Conservation (phyloP, 1,139 yeast species). For the Debaryomycetaceae sp. region DNA sequence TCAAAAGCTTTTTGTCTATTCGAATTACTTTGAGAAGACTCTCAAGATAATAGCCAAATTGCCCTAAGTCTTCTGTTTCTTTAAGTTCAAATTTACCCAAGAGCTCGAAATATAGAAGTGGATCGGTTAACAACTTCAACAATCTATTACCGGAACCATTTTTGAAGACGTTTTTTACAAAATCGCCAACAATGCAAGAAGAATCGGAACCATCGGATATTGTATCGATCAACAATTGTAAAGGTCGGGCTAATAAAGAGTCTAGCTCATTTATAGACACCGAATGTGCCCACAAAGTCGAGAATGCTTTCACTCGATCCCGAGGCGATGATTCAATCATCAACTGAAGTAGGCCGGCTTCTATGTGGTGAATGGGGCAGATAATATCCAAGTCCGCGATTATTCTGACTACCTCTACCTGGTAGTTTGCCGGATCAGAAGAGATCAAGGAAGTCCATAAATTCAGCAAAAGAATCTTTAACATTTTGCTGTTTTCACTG, state of each 20-base stretch:
- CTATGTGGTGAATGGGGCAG: constrained; percentile 44
- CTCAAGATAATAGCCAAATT: constrained; percentile 55
- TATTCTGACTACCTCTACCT: constrained; percentile 60
- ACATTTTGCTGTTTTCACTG: constrained; percentile 25
- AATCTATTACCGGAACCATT: constrained; percentile 59
- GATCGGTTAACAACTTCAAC: constrained; percentile 52
- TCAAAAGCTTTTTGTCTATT: constrained; percentile 37
- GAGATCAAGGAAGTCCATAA: constrained; percentile 48
- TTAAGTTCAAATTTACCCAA: constrained; percentile 18
- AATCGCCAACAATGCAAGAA: constrained; percentile 46
- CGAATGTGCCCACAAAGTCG: constrained; percentile 61
- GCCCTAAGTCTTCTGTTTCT: constrained; percentile 51
- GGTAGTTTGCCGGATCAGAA: constrained; percentile 44
- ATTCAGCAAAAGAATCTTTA: constrained; percentile 35
- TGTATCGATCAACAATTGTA: constrained; percentile 68
- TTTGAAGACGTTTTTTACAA: constrained; percentile 51
- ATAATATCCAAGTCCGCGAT: constrained; percentile 42
- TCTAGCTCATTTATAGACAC: constrained; percentile 38
- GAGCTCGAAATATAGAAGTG: constrained; percentile 42
- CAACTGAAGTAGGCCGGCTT: constrained; percentile 55
- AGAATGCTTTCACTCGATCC: constrained; percentile 46
- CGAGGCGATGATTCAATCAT: constrained; percentile 35
- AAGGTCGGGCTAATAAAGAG: constrained; percentile 55
- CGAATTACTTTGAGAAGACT: constrained; percentile 49
- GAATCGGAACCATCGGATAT: constrained; percentile 40